Evolutionary conservation across 78 protist genomes (phyloP).

Genomic region (slime mould (Dictyostelium discoideum)): dicty_2.7 NC_007090.3:1047001-1047500

Average conservation of each 20-base stretch:
- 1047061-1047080: constrained; percentile 48
- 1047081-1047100: constrained; percentile 55
- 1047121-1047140: constrained; percentile 33
- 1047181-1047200: no score
- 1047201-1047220: no score
- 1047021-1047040: constrained; percentile 78
- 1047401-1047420: neutral
- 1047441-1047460: no score
- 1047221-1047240: no score
- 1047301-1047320: neutral
- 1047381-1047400: neutral
- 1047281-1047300: constrained; percentile 23
- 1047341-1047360: neutral
- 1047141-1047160: constrained; percentile 84
- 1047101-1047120: constrained; percentile 26
- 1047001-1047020: constrained; percentile 49
- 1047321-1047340: neutral
- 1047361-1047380: neutral
- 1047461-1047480: neutral
- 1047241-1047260: neutral
- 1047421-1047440: no score
- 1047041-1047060: constrained; percentile 85
- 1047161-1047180: constrained; percentile 84
- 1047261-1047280: constrained; percentile 42
- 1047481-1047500: no score